Evolutionary conservation across 352 stramenopile species (phyloP), one percentile per base, ranked within the genome.

Genomic region (Globisporangium viniferum): DNA sequence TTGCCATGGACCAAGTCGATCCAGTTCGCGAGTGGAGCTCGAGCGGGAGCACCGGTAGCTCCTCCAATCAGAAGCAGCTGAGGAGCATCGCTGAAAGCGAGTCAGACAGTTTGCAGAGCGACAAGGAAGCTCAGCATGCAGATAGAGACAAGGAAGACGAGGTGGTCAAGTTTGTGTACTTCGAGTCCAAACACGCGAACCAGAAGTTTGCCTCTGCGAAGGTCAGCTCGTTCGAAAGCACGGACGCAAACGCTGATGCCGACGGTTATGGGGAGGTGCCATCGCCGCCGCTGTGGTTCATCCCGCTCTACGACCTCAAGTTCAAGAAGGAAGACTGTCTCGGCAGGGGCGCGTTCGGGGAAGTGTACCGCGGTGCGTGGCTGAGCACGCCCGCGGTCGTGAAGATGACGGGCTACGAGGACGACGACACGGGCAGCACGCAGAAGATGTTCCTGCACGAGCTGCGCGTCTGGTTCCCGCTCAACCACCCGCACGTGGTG

Each of bases 401-500:
- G 22, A 69, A 69, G 55, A 59, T 67, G 31, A 67, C 61, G 51
- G 62, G 62, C 12, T 67, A 67, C 51, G 62, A 61, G 41, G 59
- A 55, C 39, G 39, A 36, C 27, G 15, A 18, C 10, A 15, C 18
- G 24, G 22, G 3, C n/a, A 63, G 24, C 36, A 54, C 31, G 35
- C 35, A 63, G 44, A n/a, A 8, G 20, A 63, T 60, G 31, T 77
- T 80, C 29, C 49, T 76, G 48, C 67, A 69, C 41, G 76, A 83
- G 60, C 63, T 73, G 20, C 67, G 72, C 22, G 71, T 81, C 57
- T 83, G 76, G 76, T 74, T 69, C 51, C 55, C 60, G 9, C 46
- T 83, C 24, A 71, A 70, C 20, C 76, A 84, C 54, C 76, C 76
- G 36, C 72, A 84, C 66, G 66, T 83, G 15, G 35, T 83, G n/a